Evolutionary conservation across 495 filamentous ascomycete species (phyloP), one percentile per base, ranked within the genome.

Genomic region (Neurospora cerealis): DNA sequence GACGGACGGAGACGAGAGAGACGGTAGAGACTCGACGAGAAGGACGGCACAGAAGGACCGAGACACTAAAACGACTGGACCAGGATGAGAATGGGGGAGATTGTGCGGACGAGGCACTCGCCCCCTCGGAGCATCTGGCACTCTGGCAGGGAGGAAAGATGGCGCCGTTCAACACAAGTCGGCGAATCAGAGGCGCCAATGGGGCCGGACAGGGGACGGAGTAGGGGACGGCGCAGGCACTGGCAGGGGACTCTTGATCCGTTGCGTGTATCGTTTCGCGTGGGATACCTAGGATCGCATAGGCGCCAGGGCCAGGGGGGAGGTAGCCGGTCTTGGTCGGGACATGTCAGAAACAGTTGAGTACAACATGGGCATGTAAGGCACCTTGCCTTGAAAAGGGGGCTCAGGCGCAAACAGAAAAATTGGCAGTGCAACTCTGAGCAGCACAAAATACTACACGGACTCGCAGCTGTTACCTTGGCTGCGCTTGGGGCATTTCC

Each of bases 181-280:
- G 75, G 74, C 80, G 77, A 82, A 82, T 82, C 73, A 80, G 73
- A 75, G 75, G 71, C 69, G 73, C 39, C 74, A 77, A 75, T 76
- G 75, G 75, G 73, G 71, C 44, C 70, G 34, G 72, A 36, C 70
- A 74, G 73, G 73, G 73, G 75, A 2, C 54, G 13, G 54, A 62
- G 54, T 15, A 62, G 54, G 54, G 28, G 54, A 62, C 24, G 54
- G 54, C 24, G 15, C 54, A 62, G 54, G 15, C 24, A 42, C 38
- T 54, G n/a, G 19, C 70, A 74, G 41, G 72, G 70, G 69, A 46
- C 40, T 66, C 75, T 73, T 76, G 75, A 73, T 71, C 34, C 41
- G 71, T 48, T 62, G 69, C 69, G 71, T 76, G 78, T 76, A 75
- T 72, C 75, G 48, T 62, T 32, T 76, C 70, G 71, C 74, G 70